Evolutionary conservation across 2,329 filamentous ascomycete species (phyloP), one percentile per base, ranked within the genome.

Genomic region (Cercospora sp.): DNA sequence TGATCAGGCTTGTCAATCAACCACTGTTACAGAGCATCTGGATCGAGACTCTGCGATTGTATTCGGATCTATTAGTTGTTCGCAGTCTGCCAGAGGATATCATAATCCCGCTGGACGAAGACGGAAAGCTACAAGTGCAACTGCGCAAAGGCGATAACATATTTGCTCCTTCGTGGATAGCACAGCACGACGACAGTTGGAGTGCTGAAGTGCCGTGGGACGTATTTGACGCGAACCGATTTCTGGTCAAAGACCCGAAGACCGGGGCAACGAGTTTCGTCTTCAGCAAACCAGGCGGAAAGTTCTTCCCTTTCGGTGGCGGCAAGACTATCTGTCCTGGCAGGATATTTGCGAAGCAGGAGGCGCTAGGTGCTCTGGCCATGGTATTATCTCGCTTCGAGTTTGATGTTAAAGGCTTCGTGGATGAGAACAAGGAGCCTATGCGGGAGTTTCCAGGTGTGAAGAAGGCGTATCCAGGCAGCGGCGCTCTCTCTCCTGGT

Each of bases 1-100:
- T 77, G 2, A 62, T 71, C 2, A 73, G 43, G n/a, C 66, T 79
- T 26, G 66, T 74, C 45, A 61, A 72, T 3, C 73, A 76, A 32
- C 78, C 78, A 9, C 71, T 79, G 6, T 67, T 80, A 5, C 76
- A 79, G 55, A 77, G 75, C 55, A 69, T 79, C 18, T 79, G 75
- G 71, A 74, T 74, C 7, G 78, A 80, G 66, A 72, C 72, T 3
- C 66, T 80, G n/a, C 73, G 77, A 1, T 53, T 80, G 6, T 78
- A 79, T 63, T 73, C 74, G 10, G 76, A 77, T 57, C 67, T 77
- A 9, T 69, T 78, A 3, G 71, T 80, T 1, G 76, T 75, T 8
- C 72, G 78, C 5, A 75, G 72, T 30, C 49, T 77, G 5, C 61
- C 69, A 7, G 70, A 78, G 45, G 73, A 77, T 49, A 63, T 77